These are phyloP conservation scores for Oryza glumipatula DNA, from an alignment of 176 grass and related monocot species.

Conservation along the genomic window DNA sequence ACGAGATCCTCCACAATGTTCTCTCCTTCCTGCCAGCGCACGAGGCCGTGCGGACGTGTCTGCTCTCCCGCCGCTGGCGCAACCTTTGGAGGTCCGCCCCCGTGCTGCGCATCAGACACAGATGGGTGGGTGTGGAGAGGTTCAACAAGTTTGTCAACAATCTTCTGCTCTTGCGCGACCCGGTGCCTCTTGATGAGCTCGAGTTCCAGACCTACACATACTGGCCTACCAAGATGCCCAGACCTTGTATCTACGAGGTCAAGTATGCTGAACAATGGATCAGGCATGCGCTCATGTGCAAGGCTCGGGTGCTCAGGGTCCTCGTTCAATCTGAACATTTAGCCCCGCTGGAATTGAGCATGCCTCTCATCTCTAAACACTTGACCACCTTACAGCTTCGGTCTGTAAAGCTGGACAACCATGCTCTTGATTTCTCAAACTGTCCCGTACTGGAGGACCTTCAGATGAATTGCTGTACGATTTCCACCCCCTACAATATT, in stretches of 20 bases:
- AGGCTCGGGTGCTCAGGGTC: neutral
- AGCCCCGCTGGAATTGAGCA: neutral
- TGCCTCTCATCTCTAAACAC: neutral
- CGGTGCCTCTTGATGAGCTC: neutral
- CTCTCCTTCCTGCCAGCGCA: neutral
- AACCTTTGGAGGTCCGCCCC: neutral
- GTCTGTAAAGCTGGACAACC: neutral
- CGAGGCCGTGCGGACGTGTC: neutral
- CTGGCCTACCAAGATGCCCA: no score
- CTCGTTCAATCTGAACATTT: no score
- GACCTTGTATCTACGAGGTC: no score
- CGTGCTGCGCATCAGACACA: neutral
- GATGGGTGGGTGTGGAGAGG: no score
- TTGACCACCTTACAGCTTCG: neutral
- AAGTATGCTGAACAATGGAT: neutral
- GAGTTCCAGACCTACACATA: neutral
- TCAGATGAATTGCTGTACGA: neutral
- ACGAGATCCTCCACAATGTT: neutral
- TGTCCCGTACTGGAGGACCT: neutral
- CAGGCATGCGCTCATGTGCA: neutral
- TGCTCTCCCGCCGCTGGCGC: neutral
- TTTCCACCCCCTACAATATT: neutral
- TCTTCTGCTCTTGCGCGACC: neutral
- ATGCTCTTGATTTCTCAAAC: neutral
- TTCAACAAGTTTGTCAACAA: neutral